phyloP scores from a whole-genome alignment of 805 yeast genomes.

The Debaryomyces hansenii region DNA sequence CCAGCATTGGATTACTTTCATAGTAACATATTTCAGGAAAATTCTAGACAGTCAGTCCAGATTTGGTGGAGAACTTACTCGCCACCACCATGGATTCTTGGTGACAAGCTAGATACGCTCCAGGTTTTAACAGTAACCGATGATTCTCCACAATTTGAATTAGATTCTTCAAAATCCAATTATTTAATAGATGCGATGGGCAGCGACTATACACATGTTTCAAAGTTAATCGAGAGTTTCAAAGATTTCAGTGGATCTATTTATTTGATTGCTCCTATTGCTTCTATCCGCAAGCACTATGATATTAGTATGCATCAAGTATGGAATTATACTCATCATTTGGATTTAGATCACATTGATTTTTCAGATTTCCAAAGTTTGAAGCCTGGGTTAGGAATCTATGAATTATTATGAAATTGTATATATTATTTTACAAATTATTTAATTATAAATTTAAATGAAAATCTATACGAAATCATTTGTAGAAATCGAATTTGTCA shows the following conservation, averaged over 20 bases:
- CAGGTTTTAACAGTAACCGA: constrained; percentile 15
- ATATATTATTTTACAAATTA: constrained; percentile 2
- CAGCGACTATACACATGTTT: constrained; percentile 17
- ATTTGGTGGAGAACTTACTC: constrained; percentile 95
- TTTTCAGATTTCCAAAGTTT: constrained; percentile 45
- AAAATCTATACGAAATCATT: constrained; percentile 37
- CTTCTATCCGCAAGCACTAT: constrained; percentile 25
- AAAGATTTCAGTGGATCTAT: constrained; percentile 5
- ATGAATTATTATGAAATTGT: constrained; percentile 30
- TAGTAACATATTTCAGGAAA: constrained; percentile 1
- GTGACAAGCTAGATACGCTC: constrained; percentile 18
- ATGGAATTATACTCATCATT: constrained; percentile 46
- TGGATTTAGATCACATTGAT: constrained; percentile 78
- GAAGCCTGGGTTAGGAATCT: constrained; percentile 65
- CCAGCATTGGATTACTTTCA: constrained; percentile 54
- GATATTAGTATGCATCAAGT: constrained; percentile 12
- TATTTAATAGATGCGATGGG: constrained; percentile 52
- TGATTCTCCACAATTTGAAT: constrained; percentile 6
- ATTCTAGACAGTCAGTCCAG: constrained; percentile 30
- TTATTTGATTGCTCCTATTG: constrained; percentile 41
- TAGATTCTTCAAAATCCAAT: constrained; percentile 4
- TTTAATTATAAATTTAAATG: constrained; percentile 2
- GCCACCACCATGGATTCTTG: constrained; percentile 87
- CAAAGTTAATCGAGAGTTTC: constrained; percentile 20
- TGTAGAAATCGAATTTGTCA: constrained; percentile 97